phyloP scores from a whole-genome alignment of 768 basidiomycete species.

The Boletus reticulatus region DNA sequence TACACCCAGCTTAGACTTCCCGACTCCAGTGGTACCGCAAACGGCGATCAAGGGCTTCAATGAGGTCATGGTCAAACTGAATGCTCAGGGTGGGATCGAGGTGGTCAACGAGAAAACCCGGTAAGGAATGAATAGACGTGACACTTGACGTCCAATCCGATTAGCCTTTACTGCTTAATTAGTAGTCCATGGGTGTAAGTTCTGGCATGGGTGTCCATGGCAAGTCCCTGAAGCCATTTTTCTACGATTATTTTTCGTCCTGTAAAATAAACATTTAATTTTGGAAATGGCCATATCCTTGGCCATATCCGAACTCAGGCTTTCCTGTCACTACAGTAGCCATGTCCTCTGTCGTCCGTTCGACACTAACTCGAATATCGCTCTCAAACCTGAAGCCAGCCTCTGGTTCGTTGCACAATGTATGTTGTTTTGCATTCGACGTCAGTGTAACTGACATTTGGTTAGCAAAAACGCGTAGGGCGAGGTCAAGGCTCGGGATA shows the following conservation, averaged over 20 bases:
- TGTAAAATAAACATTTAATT: background rate
- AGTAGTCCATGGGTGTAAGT: too few relatives aligned
- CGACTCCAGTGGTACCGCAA: conserved; percentile 93
- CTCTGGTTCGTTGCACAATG: conserved; percentile 65
- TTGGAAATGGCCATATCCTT: too few relatives aligned
- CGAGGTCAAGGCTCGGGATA: conserved; percentile 89
- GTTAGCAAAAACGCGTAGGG: conserved; percentile 91
- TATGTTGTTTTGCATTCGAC: conserved; percentile 28
- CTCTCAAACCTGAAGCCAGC: conserved; percentile 78
- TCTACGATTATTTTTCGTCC: background rate
- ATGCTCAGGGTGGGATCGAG: background rate
- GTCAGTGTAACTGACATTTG: conserved; percentile 6
- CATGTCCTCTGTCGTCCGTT: conserved; percentile 38
- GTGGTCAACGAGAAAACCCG: background rate
- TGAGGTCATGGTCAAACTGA: conserved; percentile 31
- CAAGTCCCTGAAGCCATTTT: background rate
- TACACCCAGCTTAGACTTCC: conserved; percentile 90
- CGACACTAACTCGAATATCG: conserved; percentile 41
- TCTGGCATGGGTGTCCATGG: too few relatives aligned
- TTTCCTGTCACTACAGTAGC: background rate
- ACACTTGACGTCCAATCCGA: background rate
- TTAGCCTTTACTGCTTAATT: too few relatives aligned
- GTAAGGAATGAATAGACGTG: background rate
- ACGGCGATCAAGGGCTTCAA: conserved; percentile 74
- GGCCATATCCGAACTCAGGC: background rate